phyloP scores from a whole-genome alignment of 2,329 filamentous ascomycete species.

The Paracorniculantispora psalliotae region DNA sequence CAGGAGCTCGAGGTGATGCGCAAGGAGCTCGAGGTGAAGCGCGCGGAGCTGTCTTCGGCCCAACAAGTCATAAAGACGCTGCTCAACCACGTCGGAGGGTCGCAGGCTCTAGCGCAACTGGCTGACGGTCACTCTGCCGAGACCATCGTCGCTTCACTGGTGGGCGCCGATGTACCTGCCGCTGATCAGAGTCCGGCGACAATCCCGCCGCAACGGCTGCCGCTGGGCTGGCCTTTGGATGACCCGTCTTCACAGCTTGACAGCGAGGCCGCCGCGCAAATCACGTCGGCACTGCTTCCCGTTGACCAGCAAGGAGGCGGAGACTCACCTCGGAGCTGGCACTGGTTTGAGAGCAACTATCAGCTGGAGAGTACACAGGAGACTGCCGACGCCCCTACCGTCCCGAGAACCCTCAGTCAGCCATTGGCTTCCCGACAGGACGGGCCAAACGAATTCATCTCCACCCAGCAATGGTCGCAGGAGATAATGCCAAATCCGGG shows the following conservation, averaged over 20 bases:
- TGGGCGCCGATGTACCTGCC: background rate
- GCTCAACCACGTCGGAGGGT: slow-evolving; percentile 43
- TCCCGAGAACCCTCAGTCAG: slow-evolving; percentile 21
- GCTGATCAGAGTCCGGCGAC: slow-evolving; percentile 23
- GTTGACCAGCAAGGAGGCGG: background rate
- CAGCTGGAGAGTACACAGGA: slow-evolving; percentile 36
- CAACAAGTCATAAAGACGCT: slow-evolving; percentile 53
- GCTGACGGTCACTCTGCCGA: slow-evolving; percentile 50
- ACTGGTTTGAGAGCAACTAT: slow-evolving; percentile 15
- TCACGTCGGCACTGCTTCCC: background rate
- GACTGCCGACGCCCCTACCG: slow-evolving; percentile 45
- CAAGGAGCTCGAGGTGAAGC: slow-evolving; percentile 46
- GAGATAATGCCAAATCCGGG: slow-evolving; percentile 37
- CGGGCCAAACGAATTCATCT: background rate
- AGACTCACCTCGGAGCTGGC: slow-evolving; percentile 21
- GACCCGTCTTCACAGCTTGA: background rate
- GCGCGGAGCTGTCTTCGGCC: too few relatives aligned
- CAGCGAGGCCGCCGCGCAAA: background rate
- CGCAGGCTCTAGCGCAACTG: slow-evolving; percentile 49
- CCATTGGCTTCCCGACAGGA: background rate
- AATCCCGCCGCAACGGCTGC: slow-evolving; percentile 2
- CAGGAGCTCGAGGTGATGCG: slow-evolving; percentile 54
- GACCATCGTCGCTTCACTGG: slow-evolving; percentile 32
- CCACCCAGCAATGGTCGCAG: slow-evolving; percentile 32
- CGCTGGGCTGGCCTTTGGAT: background rate